Evolutionary conservation across 2,329 filamentous ascomycete species (phyloP), one percentile per base, ranked within the genome.

Genomic region (Fusarium solani-melongenae): DNA sequence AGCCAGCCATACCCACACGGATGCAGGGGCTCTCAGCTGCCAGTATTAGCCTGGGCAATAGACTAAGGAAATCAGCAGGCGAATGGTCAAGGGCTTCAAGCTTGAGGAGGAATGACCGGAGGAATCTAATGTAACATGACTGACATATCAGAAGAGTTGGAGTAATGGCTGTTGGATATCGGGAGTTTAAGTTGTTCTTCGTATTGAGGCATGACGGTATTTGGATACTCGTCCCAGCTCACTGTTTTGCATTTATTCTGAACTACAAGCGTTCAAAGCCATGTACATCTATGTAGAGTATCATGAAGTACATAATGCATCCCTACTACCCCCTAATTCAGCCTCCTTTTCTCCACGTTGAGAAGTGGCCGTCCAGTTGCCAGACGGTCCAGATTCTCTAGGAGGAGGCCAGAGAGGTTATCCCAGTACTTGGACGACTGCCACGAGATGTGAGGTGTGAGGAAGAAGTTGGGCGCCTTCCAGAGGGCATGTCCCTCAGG

Each of bases 401-500:
- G 69, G 0, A 83, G 57, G 6, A 83, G 67, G 0, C 65, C 78
- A 22, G 76, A 36, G 1, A 81, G 67, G 6, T 81, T 73, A 7
- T 75, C 62, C 51, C 76, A 73, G n/a, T 80, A 72, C 22, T 66
- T 71, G 6, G 77, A 74, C 14, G 81, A 80, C 66, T 79, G 75
- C 77, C 81, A 83, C 29, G 79, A 80, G 20, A 84, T 68, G 62
- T 86, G 84, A 5, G 84, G 83, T 11, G 83, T 81, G 57, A 94
- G 87, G 69, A 91, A 86, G 17, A 91, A 84, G 79, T 94, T 93
- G 4, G 88, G 86, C 49, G 90, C 84, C 56, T 86, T 87, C 90
- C 92, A 94, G 29, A 94, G 81, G 68, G 89, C 86, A 77, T 92
- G 88, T 27, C 91, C 88, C 14, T 82, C 77, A 0, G 92, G 92